phyloP scores from a whole-genome alignment of 306 rosid genomes.

The Rubus idaeus region DNA sequence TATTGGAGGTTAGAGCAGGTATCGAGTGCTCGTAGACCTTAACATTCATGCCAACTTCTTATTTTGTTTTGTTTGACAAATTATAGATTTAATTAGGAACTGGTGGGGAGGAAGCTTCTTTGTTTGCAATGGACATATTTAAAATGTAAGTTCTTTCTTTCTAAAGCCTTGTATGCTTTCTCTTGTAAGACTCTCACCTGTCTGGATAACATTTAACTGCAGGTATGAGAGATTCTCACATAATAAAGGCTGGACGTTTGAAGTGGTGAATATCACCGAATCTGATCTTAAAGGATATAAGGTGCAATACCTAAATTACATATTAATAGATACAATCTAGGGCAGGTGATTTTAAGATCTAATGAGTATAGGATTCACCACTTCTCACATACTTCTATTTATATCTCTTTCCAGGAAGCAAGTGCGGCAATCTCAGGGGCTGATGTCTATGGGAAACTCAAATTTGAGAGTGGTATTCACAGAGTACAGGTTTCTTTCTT shows the following conservation, averaged over 20 bases:
- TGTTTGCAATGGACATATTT: constrained; percentile 90
- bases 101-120: constrained; percentile 94
- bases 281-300: constrained; percentile 81
- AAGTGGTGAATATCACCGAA: constrained; percentile 69
- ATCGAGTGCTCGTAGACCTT: background rate
- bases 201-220: constrained; percentile 6
- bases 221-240: constrained; percentile 90
- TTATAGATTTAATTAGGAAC: constrained; percentile 47
- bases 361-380: constrained; percentile 1
- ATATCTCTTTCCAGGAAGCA: constrained; percentile 65
- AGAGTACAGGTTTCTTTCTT: constrained; percentile 75
- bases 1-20: constrained; percentile 99
- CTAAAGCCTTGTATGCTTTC: constrained; percentile 15
- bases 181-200: constrained; percentile 17
- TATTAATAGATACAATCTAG: background rate
- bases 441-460: constrained; percentile 79
- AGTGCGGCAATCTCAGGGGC: constrained; percentile 80
- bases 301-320: constrained; percentile 39
- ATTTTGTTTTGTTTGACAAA: constrained; percentile 8
- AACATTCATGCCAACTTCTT: background rate
- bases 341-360: background rate
- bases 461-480: constrained; percentile 96
- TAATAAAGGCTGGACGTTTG: constrained; percentile 80
- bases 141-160: constrained; percentile 60
- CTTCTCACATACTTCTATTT: background rate